A percentile compares a stretch with the other conserved stretches of the same genome.
Evolutionary conservation across 768 basidiomycete species (phyloP).

Genomic region (Leccinum olivaceopallidum): DNA sequence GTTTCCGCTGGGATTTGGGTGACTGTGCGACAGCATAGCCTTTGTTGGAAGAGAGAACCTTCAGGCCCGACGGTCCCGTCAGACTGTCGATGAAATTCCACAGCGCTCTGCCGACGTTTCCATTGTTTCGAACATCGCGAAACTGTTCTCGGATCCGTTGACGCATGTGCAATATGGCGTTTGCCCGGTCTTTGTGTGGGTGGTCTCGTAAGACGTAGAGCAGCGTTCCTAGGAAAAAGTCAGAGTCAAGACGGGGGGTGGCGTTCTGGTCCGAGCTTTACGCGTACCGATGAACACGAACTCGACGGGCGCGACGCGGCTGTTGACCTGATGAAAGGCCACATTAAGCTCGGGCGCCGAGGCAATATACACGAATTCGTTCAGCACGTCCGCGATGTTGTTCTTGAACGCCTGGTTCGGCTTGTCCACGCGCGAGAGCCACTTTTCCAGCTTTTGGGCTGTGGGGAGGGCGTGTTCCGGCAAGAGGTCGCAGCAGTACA

Average conservation of each 20-base stretch:
- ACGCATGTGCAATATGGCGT: slow-evolving; percentile 59
- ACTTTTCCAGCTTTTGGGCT: slow-evolving; percentile 54
- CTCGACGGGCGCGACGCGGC: slow-evolving; percentile 70
- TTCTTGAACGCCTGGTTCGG: slow-evolving; percentile 52
- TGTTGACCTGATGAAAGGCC: too few relatives aligned
- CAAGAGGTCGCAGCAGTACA: slow-evolving; percentile 62
- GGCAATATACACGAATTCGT: too few relatives aligned
- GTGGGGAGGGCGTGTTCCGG: slow-evolving; percentile 51
- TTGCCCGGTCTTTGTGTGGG: slow-evolving; percentile 47
- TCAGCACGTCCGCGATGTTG: slow-evolving; percentile 51
- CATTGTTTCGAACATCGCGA: slow-evolving; percentile 67
- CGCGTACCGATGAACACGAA: slow-evolving; percentile 77
- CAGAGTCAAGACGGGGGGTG: neutral
- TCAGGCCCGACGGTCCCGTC: slow-evolving; percentile 34
- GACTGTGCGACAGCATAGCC: neutral
- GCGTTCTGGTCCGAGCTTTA: neutral
- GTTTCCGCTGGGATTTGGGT: slow-evolving; percentile 31
- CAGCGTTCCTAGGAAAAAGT: slow-evolving; percentile 54
- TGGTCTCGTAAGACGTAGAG: slow-evolving; percentile 53
- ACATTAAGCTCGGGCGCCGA: too few relatives aligned
- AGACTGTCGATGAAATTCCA: slow-evolving; percentile 56
- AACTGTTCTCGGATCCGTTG: slow-evolving; percentile 47
- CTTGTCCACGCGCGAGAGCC: slow-evolving; percentile 33
- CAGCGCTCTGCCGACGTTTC: slow-evolving; percentile 50
- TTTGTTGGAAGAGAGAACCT: slow-evolving; percentile 31